Percentiles rank a stretch among this genome's conserved stretches.
phyloP scores from a whole-genome alignment of 73 alveolate genomes.

The Durusdinium trenchii region DNA sequence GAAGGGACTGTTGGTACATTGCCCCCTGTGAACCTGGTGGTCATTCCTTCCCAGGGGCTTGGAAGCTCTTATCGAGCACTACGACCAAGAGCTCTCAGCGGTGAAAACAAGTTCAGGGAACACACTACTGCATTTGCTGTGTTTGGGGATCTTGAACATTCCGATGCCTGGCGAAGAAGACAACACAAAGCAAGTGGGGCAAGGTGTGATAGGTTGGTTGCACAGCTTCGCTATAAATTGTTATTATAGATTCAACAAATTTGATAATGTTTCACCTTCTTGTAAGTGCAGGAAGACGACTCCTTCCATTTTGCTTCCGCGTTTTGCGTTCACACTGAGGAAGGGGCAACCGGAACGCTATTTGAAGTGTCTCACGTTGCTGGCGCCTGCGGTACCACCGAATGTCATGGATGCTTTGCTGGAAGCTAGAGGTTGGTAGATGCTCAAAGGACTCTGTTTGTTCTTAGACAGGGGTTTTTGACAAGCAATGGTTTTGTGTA shows the following conservation, averaged over 20 bases:
- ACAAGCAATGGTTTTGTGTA: no score
- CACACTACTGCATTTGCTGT: constrained; percentile 51
- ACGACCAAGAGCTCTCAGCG: neutral
- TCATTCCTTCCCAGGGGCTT: constrained; percentile 55
- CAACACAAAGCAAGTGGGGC: no score
- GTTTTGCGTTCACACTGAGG: neutral
- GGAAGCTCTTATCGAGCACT: constrained; percentile 13
- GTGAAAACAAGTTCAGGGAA: constrained; percentile 28
- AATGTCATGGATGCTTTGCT: constrained; percentile 15
- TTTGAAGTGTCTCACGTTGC: constrained; percentile 42
- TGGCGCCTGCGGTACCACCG: neutral
- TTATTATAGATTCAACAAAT: neutral
- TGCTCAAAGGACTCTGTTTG: neutral
- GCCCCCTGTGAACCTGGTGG: no score
- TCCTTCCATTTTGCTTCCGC: neutral
- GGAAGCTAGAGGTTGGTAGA: neutral
- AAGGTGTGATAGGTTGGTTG: neutral
- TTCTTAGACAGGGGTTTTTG: neutral
- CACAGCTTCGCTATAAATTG: neutral
- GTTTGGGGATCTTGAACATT: constrained; percentile 74
- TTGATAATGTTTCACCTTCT: neutral
- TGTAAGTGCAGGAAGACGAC: neutral
- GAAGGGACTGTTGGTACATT: neutral
- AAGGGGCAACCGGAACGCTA: constrained; percentile 58
- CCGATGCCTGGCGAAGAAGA: constrained; percentile 29